Evolutionary conservation across 2,329 filamentous ascomycete species (phyloP), one percentile per base, ranked within the genome.

Genomic region (Calcarisporium arbuscula): DNA sequence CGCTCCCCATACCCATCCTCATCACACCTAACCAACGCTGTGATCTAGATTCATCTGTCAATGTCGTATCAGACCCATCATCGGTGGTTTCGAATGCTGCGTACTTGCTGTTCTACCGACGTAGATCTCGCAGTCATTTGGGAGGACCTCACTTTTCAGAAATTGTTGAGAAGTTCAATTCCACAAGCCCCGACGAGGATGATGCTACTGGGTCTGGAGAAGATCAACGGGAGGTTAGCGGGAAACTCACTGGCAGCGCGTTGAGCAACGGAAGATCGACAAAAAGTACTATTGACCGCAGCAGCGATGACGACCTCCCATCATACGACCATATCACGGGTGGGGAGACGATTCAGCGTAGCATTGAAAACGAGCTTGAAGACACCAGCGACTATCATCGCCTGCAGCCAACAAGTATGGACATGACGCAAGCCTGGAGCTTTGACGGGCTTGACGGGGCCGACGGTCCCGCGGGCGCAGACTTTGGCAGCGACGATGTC

Each of bases 61-160:
- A 70, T 21, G 71, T 70, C 46, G 68, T 74, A 6, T 69, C 66
- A 19, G 74, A 85, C 40, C 68, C 78, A 0, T 60, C 72, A 21
- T 68, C 66, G 19, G 75, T 87, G 8, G 75, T 94, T 5, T 84
- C 85, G 5, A 63, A 75, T 12, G 81, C 84, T 15, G 92, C 92
- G 0, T 98, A 98, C 60, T 73, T 98, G 9, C 71, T 98, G 21
- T 98, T 98, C 68, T 98, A 98, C 64, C 85, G 92, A 26, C 84
- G 92, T 38, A 82, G 87, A 44, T 86, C 87, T 5, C 70, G 74
- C 7, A 62, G 61, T 42, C 84, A 87, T 43, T 77, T 98, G 45
- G 92, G 92, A 38, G 89, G 89, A 18, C 72, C 80, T 28, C 74
- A 74, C 33, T 80, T 95, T 40, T 74, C 80, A 47, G 68, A 80